Base-by-base conservation (phyloP, 2,329 filamentous ascomycete species). In the Colletotrichum caudatum region DNA sequence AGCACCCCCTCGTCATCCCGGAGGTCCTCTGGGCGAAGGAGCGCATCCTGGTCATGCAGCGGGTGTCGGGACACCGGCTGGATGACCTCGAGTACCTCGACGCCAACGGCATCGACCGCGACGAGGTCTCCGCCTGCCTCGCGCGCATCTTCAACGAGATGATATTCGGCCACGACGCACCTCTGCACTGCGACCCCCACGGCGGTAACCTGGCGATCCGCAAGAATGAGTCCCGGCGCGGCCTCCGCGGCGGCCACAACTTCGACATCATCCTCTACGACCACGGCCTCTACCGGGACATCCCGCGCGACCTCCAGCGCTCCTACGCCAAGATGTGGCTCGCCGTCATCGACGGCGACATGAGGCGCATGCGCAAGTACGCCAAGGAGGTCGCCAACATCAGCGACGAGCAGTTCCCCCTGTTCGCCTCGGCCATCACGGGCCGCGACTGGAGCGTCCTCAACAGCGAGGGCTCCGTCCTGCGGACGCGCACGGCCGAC, bases 261-360 rank as follows among this genome's bases (percentile, higher is more conserved):
- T 99, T 99, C 78, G 96, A 99, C 79, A 89, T 99, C 65, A 92
- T 99, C 67, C 88, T 99, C 3, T 99, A 99, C 83, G 96, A 99
- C 78, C 96, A 99, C 80, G 97, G 96, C 2, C 87, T 99, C 3
- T 99, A 99, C 82, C 93, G 97, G 69, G 94, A 97, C 76, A 98
- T 98, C 64, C 93, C 95, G 0, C 85, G 90, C 68, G 83, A 89
- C 1, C 83, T 98, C 37, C 91, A 94, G 64, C 90, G 94, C 33
- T 93, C 92, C 23, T 99, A 99, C 77, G 96, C 96, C 64, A 97
- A 98, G 81, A 92, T 99, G 80, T 99, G 96, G 96, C 90, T 99
- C 14, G 95, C 96, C 6, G 94, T 99, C 33, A 92, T 99, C 64
- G 94, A 98, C 76, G 92, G 93, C 0, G 94, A 99, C 78, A 92